Conservation (phyloP, 768 basidiomycete genomes). For the Gymnopilus dilepis region DNA sequence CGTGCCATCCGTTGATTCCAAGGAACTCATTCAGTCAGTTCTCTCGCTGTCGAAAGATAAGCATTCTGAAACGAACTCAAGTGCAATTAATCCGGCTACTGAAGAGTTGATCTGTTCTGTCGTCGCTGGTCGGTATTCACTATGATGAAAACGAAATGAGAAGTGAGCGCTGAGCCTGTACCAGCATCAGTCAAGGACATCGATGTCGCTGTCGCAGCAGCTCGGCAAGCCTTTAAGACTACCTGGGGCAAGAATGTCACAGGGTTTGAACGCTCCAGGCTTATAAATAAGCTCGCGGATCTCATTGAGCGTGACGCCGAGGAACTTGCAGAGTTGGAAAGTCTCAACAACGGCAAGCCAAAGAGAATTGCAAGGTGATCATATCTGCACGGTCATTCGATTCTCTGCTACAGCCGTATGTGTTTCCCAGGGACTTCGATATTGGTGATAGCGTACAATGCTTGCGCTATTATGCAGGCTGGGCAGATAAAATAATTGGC, state of each 20-base stretch:
- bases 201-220: slow-evolving; percentile 82
- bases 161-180: background rate
- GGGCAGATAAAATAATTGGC: slow-evolving; percentile 93
- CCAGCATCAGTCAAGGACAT: slow-evolving; percentile 77
- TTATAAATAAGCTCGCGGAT: slow-evolving; percentile 87
- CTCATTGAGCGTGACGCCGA: slow-evolving; percentile 86
- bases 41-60: slow-evolving; percentile 20
- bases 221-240: slow-evolving; percentile 80
- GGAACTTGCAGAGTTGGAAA: slow-evolving; percentile 83
- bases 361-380: slow-evolving; percentile 52
- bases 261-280: slow-evolving; percentile 79
- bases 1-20: slow-evolving; percentile 73
- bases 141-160: too few relatives aligned
- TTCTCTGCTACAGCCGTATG: background rate
- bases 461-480: slow-evolving; percentile 91
- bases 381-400: background rate
- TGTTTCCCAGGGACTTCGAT: slow-evolving; percentile 68
- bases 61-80: slow-evolving; percentile 37
- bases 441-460: slow-evolving; percentile 80
- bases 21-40: slow-evolving; percentile 66
- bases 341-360: slow-evolving; percentile 93
- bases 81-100: slow-evolving; percentile 82
- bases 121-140: slow-evolving; percentile 52
- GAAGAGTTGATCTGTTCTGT: slow-evolving; percentile 76
- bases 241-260: slow-evolving; percentile 91